phyloP scores from a whole-genome alignment of 1,284 basidiomycete genomes.

The Apiotrichum mycotoxinovorans region DNA sequence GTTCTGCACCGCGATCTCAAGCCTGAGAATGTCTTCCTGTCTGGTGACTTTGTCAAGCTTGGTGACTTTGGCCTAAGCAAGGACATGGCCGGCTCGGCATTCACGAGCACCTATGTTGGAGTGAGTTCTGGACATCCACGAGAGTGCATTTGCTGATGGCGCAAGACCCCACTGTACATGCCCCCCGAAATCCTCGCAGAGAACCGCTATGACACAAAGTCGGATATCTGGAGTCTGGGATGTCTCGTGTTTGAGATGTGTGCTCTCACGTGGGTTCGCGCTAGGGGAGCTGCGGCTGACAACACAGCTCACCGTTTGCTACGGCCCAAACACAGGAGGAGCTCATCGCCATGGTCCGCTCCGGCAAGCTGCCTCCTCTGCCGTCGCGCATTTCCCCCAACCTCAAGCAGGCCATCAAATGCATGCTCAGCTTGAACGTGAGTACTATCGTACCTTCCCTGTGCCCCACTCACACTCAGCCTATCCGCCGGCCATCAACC shows the following conservation, averaged over 20 bases:
- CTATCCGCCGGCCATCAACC: conserved; percentile 43
- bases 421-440: conserved; percentile 48
- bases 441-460: conserved; percentile 6
- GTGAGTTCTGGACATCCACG: too few species aligned
- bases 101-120: conserved; percentile 94
- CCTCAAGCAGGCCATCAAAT: conserved; percentile 38
- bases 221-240: conserved; percentile 96
- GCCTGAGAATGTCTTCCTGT: conserved; percentile 71
- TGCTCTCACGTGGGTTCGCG: conserved; percentile 62
- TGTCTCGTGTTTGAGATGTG: conserved; percentile 95
- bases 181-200: conserved; percentile 95
- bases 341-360: conserved; percentile 46
- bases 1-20: conserved; percentile 93
- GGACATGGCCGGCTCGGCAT: conserved; percentile 76
- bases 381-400: conserved; percentile 39
- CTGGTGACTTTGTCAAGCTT: conserved; percentile 67
- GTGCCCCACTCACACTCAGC: conserved; percentile 25
- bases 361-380: conserved; percentile 42
- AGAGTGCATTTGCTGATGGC: too few species aligned
- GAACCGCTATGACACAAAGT: conserved; percentile 93
- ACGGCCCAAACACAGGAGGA: conserved; percentile 47
- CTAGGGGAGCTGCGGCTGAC: background rate
- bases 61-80: conserved; percentile 96
- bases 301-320: conserved; percentile 46
- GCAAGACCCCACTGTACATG: conserved; percentile 99